Conservation (phyloP, 2,329 filamentous ascomycete species). For the Claviceps sp. region DNA sequence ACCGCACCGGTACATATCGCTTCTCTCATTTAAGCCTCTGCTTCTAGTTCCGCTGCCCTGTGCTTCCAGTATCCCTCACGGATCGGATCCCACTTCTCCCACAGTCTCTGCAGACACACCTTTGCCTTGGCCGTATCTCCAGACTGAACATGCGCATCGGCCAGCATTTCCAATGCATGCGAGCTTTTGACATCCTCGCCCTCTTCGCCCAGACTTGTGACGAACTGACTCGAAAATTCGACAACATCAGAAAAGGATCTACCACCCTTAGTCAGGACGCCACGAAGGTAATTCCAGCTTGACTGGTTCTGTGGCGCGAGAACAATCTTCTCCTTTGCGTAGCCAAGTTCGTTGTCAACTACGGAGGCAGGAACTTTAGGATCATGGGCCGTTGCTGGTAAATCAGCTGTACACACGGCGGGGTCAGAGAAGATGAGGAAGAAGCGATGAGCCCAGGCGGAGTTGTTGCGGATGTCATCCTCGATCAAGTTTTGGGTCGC, state of each 20-base stretch:
- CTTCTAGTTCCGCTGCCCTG: slow-evolving; percentile 11
- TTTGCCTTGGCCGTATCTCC: slow-evolving; percentile 49
- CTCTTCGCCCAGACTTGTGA: slow-evolving; percentile 31
- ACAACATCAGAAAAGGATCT: slow-evolving; percentile 31
- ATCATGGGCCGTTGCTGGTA: slow-evolving; percentile 38
- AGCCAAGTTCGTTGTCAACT: slow-evolving; percentile 62
- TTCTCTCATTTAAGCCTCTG: background rate
- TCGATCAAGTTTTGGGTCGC: slow-evolving; percentile 61
- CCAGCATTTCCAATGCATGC: slow-evolving; percentile 58
- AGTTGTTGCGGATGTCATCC: slow-evolving; percentile 85
- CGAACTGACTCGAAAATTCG: slow-evolving; percentile 38
- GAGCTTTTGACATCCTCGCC: slow-evolving; percentile 44
- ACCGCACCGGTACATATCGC: too few relatives aligned
- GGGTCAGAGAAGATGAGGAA: slow-evolving; percentile 71
- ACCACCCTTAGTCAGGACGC: slow-evolving; percentile 55
- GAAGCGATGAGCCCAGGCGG: slow-evolving; percentile 94
- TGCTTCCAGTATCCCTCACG: slow-evolving; percentile 86
- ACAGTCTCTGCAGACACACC: slow-evolving; percentile 58
- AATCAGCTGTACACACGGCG: slow-evolving; percentile 30
- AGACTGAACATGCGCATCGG: slow-evolving; percentile 49
- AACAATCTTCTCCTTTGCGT: slow-evolving; percentile 57
- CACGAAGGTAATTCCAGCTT: slow-evolving; percentile 83
- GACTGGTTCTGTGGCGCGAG: slow-evolving; percentile 87
- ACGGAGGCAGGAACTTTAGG: slow-evolving; percentile 45
- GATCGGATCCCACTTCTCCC: slow-evolving; percentile 81